A percentile compares a stretch with the other conserved stretches of the same genome.
phyloP scores from a whole-genome alignment of 345 rosid genomes.

The Populus pruinosa region DNA sequence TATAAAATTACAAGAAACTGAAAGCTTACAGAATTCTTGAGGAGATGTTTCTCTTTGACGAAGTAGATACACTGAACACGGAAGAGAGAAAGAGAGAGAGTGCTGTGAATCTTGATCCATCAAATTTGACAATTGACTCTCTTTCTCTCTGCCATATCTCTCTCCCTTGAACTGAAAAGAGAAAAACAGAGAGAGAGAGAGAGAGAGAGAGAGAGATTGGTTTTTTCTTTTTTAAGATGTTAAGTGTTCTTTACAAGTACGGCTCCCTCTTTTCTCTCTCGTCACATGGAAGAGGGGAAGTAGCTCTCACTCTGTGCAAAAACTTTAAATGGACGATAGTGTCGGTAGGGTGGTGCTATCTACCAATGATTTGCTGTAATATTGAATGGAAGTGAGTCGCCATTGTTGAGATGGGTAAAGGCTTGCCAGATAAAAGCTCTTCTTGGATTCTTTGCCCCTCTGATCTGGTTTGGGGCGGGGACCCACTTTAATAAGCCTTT shows the following conservation, averaged over 20 bases:
- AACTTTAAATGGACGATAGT: constrained; percentile 21
- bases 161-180: not conserved
- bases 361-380: not conserved
- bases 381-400: constrained; percentile 3
- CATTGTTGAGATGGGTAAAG: not conserved
- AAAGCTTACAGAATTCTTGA: constrained; percentile 22
- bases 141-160: constrained; percentile 13
- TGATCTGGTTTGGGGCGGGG: not conserved
- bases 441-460: not conserved
- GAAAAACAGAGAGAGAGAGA: not conserved
- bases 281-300: constrained; percentile 20
- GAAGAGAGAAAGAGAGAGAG: not conserved
- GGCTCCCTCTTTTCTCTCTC: constrained; percentile 1
- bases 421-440: not conserved
- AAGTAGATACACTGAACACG: constrained; percentile 10
- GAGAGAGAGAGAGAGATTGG: not conserved
- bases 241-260: not conserved
- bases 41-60: not conserved
- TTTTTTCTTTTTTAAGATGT: not conserved
- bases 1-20: not conserved
- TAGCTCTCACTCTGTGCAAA: not conserved
- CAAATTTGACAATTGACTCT: not conserved
- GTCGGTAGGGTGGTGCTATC: constrained; percentile 25
- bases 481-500: not conserved
- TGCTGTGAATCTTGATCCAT: not conserved